These are phyloP conservation scores for Eucalyptus marginata DNA, from an alignment of 345 rosid genomes.

Conservation along the genomic window DNA sequence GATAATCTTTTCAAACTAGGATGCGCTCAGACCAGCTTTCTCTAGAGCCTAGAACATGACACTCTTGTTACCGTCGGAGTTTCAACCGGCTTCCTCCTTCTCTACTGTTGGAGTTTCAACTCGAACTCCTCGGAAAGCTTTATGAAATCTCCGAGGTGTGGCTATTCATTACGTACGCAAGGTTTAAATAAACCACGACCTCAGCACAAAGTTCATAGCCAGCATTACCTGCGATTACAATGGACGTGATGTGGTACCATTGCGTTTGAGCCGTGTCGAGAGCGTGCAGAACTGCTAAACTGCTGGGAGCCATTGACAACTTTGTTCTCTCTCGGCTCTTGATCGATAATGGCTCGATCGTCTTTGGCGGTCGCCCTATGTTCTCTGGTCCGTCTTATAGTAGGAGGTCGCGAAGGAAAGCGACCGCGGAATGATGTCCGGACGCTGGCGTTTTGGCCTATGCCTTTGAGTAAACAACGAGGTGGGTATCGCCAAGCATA, in stretches of 20 bases:
- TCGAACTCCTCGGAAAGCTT: neutral
- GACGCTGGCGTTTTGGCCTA: neutral
- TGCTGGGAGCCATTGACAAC: neutral
- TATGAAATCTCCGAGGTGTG: neutral
- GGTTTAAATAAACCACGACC: neutral
- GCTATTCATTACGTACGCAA: neutral
- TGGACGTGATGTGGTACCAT: constrained; percentile 51
- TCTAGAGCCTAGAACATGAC: neutral
- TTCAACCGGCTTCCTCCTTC: neutral
- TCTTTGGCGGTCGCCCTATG: neutral
- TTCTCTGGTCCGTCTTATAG: neutral
- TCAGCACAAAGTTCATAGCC: neutral
- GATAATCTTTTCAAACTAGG: neutral
- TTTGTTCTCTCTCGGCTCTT: neutral
- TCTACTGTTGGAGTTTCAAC: neutral
- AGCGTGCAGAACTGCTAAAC: constrained; percentile 40
- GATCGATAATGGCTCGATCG: neutral
- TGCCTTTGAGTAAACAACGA: constrained; percentile 1
- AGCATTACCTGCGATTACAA: constrained; percentile 34
- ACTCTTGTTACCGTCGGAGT: neutral
- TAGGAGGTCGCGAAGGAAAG: neutral
- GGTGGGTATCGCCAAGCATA: neutral
- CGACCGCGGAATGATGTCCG: neutral
- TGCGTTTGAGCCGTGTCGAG: constrained; percentile 53
- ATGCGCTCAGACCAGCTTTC: neutral